A percentile compares a stretch with the other conserved stretches of the same genome.
Conservation (phyloP, 1,139 yeast species). For the Insectozyma bohioensis region DNA sequence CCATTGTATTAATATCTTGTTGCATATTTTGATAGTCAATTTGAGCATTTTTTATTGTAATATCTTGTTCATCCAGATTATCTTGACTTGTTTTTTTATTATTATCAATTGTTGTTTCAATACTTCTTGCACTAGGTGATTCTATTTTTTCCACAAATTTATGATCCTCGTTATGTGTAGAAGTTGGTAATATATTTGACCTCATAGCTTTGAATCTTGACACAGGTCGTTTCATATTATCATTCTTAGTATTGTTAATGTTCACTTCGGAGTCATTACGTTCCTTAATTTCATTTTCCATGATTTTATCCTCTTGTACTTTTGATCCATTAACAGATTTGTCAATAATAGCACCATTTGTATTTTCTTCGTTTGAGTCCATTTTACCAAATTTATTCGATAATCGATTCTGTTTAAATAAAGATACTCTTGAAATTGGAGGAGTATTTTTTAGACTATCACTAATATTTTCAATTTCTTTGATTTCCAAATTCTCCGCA, state of each 20-base stretch:
- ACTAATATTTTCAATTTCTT: conserved; percentile 59
- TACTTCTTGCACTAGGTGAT: conserved; percentile 4
- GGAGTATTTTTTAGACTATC: conserved; percentile 35
- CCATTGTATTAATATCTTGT: conserved; percentile 50
- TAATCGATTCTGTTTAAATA: conserved; percentile 16
- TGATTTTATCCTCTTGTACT: background rate
- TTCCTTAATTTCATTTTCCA: conserved; percentile 10
- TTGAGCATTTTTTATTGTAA: conserved; percentile 21
- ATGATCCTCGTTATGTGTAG: background rate
- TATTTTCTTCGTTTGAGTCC: conserved; percentile 1
- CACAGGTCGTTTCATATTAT: conserved; percentile 8
- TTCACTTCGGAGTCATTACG: conserved; percentile 4
- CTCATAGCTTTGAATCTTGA: conserved; percentile 27
- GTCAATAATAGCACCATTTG: background rate
- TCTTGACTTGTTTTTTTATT: background rate
- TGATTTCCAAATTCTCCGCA: conserved; percentile 51
- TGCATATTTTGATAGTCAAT: conserved; percentile 44
- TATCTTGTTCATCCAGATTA: conserved; percentile 2
- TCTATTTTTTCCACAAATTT: conserved; percentile 2
- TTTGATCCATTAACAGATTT: background rate
- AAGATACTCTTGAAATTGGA: conserved; percentile 11
- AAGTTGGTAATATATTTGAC: background rate
- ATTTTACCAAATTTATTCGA: too few species aligned
- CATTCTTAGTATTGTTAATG: background rate
- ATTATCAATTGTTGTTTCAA: background rate